Percentiles rank a stretch among this genome's conserved stretches.
Evolutionary conservation across 495 filamentous ascomycete species (phyloP).

Genomic region (Xylaria nigripes): DNA sequence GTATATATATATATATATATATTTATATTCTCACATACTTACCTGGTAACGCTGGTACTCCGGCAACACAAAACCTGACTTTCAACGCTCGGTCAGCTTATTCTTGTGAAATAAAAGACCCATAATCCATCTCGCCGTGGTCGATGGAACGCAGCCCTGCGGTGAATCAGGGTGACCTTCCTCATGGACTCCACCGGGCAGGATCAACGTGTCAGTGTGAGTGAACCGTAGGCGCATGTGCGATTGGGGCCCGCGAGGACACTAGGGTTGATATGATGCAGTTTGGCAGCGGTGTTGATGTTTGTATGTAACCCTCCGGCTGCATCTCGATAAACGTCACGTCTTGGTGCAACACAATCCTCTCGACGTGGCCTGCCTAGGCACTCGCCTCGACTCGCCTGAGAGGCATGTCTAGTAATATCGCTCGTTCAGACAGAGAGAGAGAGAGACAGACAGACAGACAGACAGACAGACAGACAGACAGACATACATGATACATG

Average conservation of each 20-base stretch:
- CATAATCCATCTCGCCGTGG: neutral
- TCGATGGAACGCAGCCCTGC: neutral
- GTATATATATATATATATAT: too few relatives aligned
- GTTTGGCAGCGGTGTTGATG: neutral
- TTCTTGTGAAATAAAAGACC: neutral
- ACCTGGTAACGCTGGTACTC: neutral
- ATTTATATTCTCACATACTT: too few relatives aligned
- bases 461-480: too few relatives aligned
- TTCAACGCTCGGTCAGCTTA: neutral
- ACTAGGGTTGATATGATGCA: neutral
- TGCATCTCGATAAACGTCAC: slow-evolving; percentile 8
- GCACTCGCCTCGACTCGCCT: neutral
- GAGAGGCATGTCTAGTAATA: neutral
- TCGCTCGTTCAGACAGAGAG: neutral
- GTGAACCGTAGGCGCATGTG: neutral
- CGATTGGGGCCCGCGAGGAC: neutral
- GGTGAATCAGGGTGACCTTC: neutral
- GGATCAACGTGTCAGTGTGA: neutral
- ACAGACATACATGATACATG: neutral
- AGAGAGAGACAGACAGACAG: too few relatives aligned
- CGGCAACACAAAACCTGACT: neutral
- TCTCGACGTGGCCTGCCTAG: slow-evolving; percentile 5
- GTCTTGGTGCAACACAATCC: neutral
- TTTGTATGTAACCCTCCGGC: slow-evolving; percentile 2
- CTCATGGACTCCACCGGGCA: neutral